These are phyloP conservation scores for Volvox reticuliferus DNA, from an alignment of 139 green algal species.

Conservation along the genomic window DNA sequence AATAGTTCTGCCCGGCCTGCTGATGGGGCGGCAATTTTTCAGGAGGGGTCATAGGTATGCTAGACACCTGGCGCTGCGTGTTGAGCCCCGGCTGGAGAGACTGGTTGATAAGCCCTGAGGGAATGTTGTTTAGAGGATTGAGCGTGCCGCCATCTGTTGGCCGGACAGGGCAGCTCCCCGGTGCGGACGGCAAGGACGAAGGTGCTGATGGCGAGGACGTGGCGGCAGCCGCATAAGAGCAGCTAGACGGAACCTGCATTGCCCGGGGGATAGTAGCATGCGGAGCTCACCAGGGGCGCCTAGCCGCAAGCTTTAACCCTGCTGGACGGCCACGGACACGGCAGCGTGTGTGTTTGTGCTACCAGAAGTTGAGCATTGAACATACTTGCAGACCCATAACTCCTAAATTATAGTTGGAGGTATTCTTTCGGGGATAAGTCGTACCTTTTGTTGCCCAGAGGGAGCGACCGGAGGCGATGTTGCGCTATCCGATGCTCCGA, in stretches of 20 bases:
- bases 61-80: conserved; percentile 37
- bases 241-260: conserved; percentile 1
- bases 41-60: conserved; percentile 57
- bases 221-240: conserved; percentile 25
- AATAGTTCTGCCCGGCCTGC: conserved; percentile 48
- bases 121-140: conserved; percentile 46
- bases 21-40: conserved; percentile 55
- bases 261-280: too few species aligned
- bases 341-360: too few species aligned
- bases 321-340: not conserved
- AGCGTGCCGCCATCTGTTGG: not conserved
- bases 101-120: not conserved
- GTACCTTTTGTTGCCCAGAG: not conserved
- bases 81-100: conserved; percentile 5
- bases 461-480: not conserved
- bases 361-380: too few species aligned
- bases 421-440: too few species aligned
- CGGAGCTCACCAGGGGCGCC: too few species aligned
- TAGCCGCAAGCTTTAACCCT: not conserved
- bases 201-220: not conserved
- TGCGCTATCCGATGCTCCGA: not conserved
- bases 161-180: not conserved
- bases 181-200: not conserved
- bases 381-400: too few species aligned
- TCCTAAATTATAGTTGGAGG: too few species aligned